Conservation (phyloP, 2,329 filamentous ascomycete genomes). For the Epichloe gansuensis region DNA sequence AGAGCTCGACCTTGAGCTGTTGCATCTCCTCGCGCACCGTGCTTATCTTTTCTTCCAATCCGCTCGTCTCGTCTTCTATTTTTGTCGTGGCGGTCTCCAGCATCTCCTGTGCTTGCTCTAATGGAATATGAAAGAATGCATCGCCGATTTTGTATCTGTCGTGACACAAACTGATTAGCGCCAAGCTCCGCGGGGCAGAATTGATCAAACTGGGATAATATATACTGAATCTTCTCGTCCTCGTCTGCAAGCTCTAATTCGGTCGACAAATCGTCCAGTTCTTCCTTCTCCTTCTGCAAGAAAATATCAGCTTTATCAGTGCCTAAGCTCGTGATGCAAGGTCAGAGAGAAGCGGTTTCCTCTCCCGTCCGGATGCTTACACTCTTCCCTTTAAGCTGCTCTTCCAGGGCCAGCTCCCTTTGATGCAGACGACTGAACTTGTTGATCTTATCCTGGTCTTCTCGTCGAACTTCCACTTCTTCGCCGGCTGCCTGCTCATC, state of each 20-base stretch:
- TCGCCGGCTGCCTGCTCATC: constrained; percentile 66
- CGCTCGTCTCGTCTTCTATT: constrained; percentile 64
- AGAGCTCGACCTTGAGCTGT: constrained; percentile 79
- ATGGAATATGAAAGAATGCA: constrained; percentile 77
- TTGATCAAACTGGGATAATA: constrained; percentile 19
- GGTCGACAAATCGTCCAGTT: constrained; percentile 80
- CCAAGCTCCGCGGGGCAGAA: background rate
- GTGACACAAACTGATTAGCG: constrained; percentile 1
- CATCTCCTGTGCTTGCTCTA: constrained; percentile 77
- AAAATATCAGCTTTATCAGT: constrained; percentile 6
- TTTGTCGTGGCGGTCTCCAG: constrained; percentile 56
- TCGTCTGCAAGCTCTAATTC: constrained; percentile 94
- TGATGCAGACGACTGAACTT: constrained; percentile 90
- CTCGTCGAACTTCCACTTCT: constrained; percentile 85
- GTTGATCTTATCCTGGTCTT: constrained; percentile 99
- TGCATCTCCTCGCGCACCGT: constrained; percentile 76
- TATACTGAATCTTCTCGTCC: constrained; percentile 80
- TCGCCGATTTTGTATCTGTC: constrained; percentile 90
- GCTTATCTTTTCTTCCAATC: constrained; percentile 63
- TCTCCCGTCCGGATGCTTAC: constrained; percentile 35
- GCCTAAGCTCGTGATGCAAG: background rate
- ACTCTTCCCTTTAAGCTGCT: constrained; percentile 66
- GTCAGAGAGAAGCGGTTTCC: background rate
- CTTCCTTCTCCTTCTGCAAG: constrained; percentile 89
- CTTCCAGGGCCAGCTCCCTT: constrained; percentile 64